Percentiles rank a stretch among this genome's conserved stretches.
phyloP scores from a whole-genome alignment of 208 protist genomes.

The Acanthamoeba healyi region DNA sequence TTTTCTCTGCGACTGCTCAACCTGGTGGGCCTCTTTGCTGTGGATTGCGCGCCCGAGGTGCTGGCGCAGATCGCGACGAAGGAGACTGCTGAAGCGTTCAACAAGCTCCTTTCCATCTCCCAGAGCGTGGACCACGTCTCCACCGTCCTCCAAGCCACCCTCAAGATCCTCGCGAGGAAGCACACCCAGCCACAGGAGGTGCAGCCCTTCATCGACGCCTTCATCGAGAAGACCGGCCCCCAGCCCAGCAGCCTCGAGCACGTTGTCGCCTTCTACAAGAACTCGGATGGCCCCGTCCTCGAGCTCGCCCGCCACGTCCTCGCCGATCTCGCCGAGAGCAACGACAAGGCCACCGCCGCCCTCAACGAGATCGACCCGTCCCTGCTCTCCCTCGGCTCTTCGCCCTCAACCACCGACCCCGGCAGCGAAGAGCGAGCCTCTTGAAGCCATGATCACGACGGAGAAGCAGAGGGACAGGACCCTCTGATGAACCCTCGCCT shows the following conservation, averaged over 20 bases:
- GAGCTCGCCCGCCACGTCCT: conserved; percentile 38
- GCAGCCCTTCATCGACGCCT: conserved; percentile 23
- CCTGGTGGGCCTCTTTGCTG: conserved; percentile 42
- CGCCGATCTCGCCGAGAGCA: conserved; percentile 49
- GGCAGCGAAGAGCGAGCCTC: too few species aligned
- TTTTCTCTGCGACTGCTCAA: conserved; percentile 59
- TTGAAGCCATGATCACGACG: too few species aligned
- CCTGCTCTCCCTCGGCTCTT: not conserved
- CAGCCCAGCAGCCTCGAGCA: conserved; percentile 28
- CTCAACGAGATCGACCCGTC: conserved; percentile 37
- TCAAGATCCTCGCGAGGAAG: conserved; percentile 44
- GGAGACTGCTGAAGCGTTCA: conserved; percentile 60
- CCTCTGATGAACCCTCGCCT: too few species aligned
- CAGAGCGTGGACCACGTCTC: conserved; percentile 53
- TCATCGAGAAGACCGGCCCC: not conserved
- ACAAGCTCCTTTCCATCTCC: conserved; percentile 6
- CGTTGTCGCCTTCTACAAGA: conserved; percentile 8
- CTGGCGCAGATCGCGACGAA: conserved; percentile 49
- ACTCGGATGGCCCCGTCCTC: not conserved
- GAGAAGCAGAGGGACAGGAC: too few species aligned
- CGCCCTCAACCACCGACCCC: not conserved
- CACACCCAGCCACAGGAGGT: not conserved
- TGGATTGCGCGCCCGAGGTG: conserved; percentile 23
- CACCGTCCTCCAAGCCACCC: conserved; percentile 52
- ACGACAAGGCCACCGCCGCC: not conserved